Evolutionary conservation across 1,284 basidiomycete species (phyloP).

Genomic region (Athelia sp.): DNA sequence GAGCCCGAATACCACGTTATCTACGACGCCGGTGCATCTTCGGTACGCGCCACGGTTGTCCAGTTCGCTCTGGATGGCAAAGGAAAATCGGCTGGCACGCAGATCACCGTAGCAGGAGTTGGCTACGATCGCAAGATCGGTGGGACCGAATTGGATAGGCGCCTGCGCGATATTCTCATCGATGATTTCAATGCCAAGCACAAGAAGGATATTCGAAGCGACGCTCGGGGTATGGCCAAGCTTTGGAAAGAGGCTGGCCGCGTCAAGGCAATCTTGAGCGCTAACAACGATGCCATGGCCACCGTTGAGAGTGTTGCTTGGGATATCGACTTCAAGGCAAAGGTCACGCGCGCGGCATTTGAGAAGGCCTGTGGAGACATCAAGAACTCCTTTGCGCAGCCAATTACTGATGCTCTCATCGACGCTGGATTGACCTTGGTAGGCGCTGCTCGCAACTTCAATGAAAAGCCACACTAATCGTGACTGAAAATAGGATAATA

Average conservation of each 20-base stretch:
- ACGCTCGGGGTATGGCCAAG: conserved; percentile 88
- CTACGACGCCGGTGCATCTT: conserved; percentile 90
- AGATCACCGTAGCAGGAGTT: conserved; percentile 73
- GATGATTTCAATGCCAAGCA: conserved; percentile 72
- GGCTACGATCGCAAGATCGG: conserved; percentile 80
- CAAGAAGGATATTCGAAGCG: conserved; percentile 59
- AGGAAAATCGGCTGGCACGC: conserved; percentile 51
- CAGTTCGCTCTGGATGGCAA: conserved; percentile 64
- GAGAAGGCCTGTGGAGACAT: conserved; percentile 70
- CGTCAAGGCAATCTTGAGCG: conserved; percentile 91
- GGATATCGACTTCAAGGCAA: conserved; percentile 87
- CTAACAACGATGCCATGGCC: conserved; percentile 78
- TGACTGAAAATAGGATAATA: conserved; percentile 57
- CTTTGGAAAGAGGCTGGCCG: conserved; percentile 90
- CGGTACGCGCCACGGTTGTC: conserved; percentile 84
- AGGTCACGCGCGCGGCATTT: conserved; percentile 73
- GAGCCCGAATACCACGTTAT: conserved; percentile 85
- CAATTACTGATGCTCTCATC: conserved; percentile 74
- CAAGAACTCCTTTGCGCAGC: conserved; percentile 59
- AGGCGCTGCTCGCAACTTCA: conserved; percentile 10
- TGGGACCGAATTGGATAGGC: conserved; percentile 81
- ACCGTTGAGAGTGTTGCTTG: conserved; percentile 85
- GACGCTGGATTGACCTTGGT: conserved; percentile 68
- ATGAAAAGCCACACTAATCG: conserved; percentile 4
- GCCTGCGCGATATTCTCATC: conserved; percentile 79